These are phyloP conservation scores for Beauveria scarabaeidicola DNA, from an alignment of 2,329 filamentous ascomycete species.

Conservation along the genomic window DNA sequence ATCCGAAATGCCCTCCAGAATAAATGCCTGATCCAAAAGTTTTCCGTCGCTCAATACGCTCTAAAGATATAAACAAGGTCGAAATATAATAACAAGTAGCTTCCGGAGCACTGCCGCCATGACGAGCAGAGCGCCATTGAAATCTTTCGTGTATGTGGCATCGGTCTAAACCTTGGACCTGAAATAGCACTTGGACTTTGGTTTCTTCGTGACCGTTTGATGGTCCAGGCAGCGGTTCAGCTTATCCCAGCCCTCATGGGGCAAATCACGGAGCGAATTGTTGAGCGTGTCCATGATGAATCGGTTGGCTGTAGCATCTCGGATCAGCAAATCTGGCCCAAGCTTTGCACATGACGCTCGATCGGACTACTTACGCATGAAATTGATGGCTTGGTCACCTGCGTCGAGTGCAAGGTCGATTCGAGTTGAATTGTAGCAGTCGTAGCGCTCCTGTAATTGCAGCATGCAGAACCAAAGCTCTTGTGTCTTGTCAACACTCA, in stretches of 20 bases:
- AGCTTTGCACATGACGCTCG: background rate
- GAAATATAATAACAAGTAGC: background rate
- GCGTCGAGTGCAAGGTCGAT: conserved; percentile 38
- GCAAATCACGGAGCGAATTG: conserved; percentile 28
- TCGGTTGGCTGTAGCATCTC: conserved; percentile 23
- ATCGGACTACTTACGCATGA: conserved; percentile 32
- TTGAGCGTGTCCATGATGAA: conserved; percentile 34
- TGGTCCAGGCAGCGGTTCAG: conserved; percentile 24
- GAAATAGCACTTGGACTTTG: conserved; percentile 21
- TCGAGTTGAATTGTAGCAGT: conserved; percentile 41
- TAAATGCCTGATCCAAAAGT: background rate
- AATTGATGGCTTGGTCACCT: conserved; percentile 28
- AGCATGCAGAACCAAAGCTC: conserved; percentile 42
- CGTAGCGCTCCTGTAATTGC: conserved; percentile 36
- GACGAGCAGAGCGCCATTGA: too few relatives aligned
- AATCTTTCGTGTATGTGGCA: background rate
- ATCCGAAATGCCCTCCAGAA: background rate
- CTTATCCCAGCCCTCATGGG: conserved; percentile 27
- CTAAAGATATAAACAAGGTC: background rate
- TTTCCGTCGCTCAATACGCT: background rate
- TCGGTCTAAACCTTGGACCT: conserved; percentile 16
- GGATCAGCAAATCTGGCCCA: background rate
- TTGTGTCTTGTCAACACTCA: conserved; percentile 30
- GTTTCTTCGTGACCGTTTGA: conserved; percentile 8
- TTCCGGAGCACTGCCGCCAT: background rate